Evolutionary conservation across 106 monocot genomes (phyloP).

Genomic region (Hemerocallis citrina): DNA sequence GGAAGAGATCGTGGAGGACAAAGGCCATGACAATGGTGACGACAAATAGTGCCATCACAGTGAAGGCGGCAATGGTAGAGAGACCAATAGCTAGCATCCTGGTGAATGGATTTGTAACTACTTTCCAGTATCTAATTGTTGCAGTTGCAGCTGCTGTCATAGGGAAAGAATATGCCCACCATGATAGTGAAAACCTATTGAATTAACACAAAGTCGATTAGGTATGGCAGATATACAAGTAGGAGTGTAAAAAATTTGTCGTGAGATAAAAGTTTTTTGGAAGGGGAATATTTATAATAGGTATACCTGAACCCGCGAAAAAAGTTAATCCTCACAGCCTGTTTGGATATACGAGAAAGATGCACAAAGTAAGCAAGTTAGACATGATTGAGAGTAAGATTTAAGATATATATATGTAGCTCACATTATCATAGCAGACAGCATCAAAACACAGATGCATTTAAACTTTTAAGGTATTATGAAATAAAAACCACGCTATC

Average conservation of each 20-base stretch:
- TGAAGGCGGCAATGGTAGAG: conserved; percentile 46
- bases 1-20: conserved; percentile 63
- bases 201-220: too few species aligned
- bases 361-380: not conserved
- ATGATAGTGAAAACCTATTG: conserved; percentile 58
- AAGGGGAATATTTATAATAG: not conserved
- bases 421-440: too few species aligned
- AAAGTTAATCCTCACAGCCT: conserved; percentile 52
- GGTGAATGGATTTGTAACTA: conserved; percentile 39
- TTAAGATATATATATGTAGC: too few species aligned
- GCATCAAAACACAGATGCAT: too few species aligned
- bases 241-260: not conserved
- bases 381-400: too few species aligned
- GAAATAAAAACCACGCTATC: too few species aligned
- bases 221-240: not conserved
- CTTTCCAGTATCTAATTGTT: conserved; percentile 40
- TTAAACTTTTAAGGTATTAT: too few species aligned
- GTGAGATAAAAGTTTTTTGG: not conserved
- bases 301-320: conserved; percentile 42
- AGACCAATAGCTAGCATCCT: conserved; percentile 30
- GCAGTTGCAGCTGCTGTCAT: conserved; percentile 65
- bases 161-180: conserved; percentile 87
- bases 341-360: conserved; percentile 2
- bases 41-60: conserved; percentile 41
- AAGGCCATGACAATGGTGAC: conserved; percentile 59